Conservation (phyloP, 129 eudicot genomes). For the Escallonia rubra region DNA sequence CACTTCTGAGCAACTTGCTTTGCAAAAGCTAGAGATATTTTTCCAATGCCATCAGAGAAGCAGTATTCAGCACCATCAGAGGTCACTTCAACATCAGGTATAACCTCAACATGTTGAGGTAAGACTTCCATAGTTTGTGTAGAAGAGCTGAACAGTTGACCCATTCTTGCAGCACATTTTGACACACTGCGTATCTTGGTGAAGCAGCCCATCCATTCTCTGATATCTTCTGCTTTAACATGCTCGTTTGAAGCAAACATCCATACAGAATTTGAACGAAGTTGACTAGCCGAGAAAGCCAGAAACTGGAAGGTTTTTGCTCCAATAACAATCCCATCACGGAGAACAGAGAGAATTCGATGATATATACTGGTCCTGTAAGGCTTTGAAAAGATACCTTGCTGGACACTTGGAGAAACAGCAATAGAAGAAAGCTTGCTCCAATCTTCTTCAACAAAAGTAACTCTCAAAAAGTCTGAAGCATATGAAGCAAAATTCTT, state of each 20-base stretch:
- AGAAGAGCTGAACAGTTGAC: conserved; percentile 88
- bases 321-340: conserved; percentile 75
- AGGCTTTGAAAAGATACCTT: conserved; percentile 74
- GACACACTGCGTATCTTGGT: conserved; percentile 76
- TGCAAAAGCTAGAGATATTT: conserved; percentile 77
- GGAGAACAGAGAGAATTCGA: conserved; percentile 62
- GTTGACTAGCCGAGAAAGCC: conserved; percentile 96
- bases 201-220: conserved; percentile 97
- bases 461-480: conserved; percentile 76
- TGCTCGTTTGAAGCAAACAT: conserved; percentile 96
- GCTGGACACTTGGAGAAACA: conserved; percentile 44
- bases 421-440: conserved; percentile 53
- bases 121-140: conserved; percentile 63
- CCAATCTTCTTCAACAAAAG: conserved; percentile 98
- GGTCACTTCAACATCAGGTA: conserved; percentile 74
- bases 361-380: conserved; percentile 51
- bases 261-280: conserved; percentile 94
- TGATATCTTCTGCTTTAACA: conserved; percentile 63
- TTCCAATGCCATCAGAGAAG: conserved; percentile 97
- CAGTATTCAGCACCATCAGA: conserved; percentile 76
- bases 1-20: conserved; percentile 64
- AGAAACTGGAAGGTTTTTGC: conserved; percentile 63
- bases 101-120: conserved; percentile 54
- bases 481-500: conserved; percentile 71
- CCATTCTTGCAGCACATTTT: conserved; percentile 98